Conservation (phyloP, 2,329 filamentous ascomycete species). For the Claviceps humidiphila region DNA sequence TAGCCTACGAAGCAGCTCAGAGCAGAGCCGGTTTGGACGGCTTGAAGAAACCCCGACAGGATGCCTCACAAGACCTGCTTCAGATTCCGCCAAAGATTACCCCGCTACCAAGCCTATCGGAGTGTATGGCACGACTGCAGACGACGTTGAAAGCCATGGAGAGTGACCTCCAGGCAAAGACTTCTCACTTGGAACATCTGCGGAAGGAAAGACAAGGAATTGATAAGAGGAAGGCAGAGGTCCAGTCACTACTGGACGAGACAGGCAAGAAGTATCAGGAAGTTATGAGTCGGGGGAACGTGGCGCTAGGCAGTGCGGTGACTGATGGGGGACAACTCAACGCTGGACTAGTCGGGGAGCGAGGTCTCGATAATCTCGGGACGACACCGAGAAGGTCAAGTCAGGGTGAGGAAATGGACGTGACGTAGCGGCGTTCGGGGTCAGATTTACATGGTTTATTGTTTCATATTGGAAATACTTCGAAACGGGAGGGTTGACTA, state of each 20-base stretch:
- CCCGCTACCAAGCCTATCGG: constrained; percentile 60
- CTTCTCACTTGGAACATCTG: constrained; percentile 51
- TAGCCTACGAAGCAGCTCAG: constrained; percentile 79
- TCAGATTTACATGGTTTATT: not conserved
- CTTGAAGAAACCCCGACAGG: constrained; percentile 31
- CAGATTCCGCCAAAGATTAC: constrained; percentile 62
- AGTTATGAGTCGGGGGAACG: constrained; percentile 22
- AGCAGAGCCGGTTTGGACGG: constrained; percentile 78
- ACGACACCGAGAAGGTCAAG: constrained; percentile 15
- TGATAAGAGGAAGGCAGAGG: constrained; percentile 56
- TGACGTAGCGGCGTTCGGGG: constrained; percentile 3
- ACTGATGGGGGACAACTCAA: not conserved
- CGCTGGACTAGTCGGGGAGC: constrained; percentile 16
- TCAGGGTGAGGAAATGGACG: constrained; percentile 10
- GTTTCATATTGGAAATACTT: not conserved
- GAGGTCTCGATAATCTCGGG: constrained; percentile 24
- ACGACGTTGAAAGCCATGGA: constrained; percentile 51
- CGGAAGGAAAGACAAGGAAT: constrained; percentile 57
- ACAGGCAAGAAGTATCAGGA: constrained; percentile 53
- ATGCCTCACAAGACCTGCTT: constrained; percentile 24
- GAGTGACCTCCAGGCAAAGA: constrained; percentile 43
- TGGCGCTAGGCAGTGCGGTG: constrained; percentile 2
- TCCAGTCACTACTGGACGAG: constrained; percentile 69
- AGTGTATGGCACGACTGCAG: constrained; percentile 51
- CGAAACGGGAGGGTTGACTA: too few species aligned